A percentile compares a stretch with the other conserved stretches of the same genome.
phyloP scores from a whole-genome alignment of 495 filamentous ascomycete species.

The Xylaria scruposa region DNA sequence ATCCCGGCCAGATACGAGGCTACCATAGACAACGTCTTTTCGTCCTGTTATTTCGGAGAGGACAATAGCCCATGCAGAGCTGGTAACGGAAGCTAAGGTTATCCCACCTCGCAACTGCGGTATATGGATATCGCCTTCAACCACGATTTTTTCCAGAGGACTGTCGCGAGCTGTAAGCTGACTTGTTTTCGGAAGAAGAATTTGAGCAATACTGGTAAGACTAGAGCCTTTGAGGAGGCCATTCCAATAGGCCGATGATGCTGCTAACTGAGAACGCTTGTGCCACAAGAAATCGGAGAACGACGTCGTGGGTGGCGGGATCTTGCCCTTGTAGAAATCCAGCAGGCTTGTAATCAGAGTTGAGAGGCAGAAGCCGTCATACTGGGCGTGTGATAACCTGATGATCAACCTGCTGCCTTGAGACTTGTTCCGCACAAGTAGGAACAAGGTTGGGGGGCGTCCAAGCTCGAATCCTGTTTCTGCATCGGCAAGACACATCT shows the following conservation, averaged over 20 bases:
- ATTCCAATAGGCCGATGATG: background rate
- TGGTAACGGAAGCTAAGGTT: conserved; percentile 60
- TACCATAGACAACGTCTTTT: too few relatives aligned
- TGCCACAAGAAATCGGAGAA: background rate
- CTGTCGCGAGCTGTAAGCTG: background rate
- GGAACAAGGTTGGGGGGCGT: background rate
- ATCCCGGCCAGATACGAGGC: conserved; percentile 44
- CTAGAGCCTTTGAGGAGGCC: background rate
- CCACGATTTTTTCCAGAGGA: background rate
- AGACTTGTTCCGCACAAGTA: conserved; percentile 9
- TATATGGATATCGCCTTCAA: background rate
- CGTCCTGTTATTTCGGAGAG: too few relatives aligned
- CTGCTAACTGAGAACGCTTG: background rate
- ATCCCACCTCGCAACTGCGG: conserved; percentile 31
- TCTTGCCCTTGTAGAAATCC: background rate
- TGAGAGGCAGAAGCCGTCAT: conserved; percentile 2
- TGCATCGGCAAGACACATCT: conserved; percentile 1
- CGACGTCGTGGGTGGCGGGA: background rate
- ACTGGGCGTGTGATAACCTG: conserved; percentile 7
- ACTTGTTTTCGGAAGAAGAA: background rate
- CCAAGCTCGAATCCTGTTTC: conserved; percentile 5
- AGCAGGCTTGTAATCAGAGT: background rate
- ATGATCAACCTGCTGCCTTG: background rate
- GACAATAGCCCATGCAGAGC: conserved; percentile 61
- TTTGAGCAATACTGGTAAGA: background rate